These are phyloP conservation scores for Cercospora citrullina DNA, from an alignment of 2,329 filamentous ascomycete genomes.

Conservation along the genomic window DNA sequence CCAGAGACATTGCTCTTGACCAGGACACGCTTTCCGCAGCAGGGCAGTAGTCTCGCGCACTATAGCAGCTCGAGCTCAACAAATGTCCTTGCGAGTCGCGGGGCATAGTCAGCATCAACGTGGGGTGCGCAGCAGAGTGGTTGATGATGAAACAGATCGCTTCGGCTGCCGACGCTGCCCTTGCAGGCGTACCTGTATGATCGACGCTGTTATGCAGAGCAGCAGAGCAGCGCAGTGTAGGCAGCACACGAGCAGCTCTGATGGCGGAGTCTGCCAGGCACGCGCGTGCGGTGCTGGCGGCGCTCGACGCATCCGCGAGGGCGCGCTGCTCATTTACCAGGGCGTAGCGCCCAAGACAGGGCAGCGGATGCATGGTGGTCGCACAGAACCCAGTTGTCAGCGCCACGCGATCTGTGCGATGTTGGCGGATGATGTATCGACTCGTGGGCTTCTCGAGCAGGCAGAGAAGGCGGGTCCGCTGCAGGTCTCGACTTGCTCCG, in stretches of 20 bases:
- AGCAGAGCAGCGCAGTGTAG: background rate
- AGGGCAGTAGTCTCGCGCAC: background rate
- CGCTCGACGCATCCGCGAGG: background rate
- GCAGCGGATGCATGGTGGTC: slow-evolving; percentile 9
- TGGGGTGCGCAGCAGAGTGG: background rate
- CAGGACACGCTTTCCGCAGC: background rate
- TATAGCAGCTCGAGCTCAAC: background rate
- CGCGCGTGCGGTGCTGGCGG: background rate
- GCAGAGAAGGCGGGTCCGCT: slow-evolving; percentile 1
- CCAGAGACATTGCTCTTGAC: background rate
- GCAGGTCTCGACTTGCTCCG: slow-evolving; percentile 19
- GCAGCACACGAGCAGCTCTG: background rate
- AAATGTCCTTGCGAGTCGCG: background rate
- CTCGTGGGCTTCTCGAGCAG: slow-evolving; percentile 5
- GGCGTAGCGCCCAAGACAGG: slow-evolving; percentile 11
- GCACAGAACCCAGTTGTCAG: slow-evolving; percentile 18
- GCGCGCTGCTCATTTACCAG: background rate
- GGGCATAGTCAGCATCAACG: background rate
- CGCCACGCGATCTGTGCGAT: slow-evolving; percentile 25
- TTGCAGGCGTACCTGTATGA: slow-evolving; percentile 22
- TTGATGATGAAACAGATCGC: slow-evolving; percentile 7
- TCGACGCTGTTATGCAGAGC: slow-evolving; percentile 7
- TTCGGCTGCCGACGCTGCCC: slow-evolving; percentile 8
- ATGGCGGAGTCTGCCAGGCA: background rate
- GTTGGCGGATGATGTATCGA: slow-evolving; percentile 12